A percentile compares a stretch with the other conserved stretches of the same genome.
Evolutionary conservation across 208 protist species (phyloP).

Genomic region (Eutreptiella sp.): DNA sequence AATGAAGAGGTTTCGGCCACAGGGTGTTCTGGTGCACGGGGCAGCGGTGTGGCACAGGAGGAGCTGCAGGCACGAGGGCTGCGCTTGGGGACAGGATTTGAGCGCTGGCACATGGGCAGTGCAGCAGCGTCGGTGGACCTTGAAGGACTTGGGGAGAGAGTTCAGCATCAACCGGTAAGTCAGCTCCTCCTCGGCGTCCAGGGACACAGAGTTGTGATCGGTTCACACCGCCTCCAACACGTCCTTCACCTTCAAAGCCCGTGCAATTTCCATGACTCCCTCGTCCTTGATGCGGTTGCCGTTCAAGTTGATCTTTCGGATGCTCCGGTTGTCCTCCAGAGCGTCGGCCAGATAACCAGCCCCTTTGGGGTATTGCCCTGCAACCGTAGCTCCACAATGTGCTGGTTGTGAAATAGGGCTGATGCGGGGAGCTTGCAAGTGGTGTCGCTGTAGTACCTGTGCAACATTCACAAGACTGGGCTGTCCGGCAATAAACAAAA

Average conservation of each 20-base stretch:
- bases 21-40: too few species aligned
- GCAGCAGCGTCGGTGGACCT: too few species aligned
- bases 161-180: too few species aligned
- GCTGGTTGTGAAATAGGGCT: constrained; percentile 45
- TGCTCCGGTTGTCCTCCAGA: constrained; percentile 57
- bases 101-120: too few species aligned
- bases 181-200: constrained; percentile 1
- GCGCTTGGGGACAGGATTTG: too few species aligned
- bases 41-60: too few species aligned
- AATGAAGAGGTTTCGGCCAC: too few species aligned
- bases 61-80: too few species aligned
- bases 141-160: too few species aligned
- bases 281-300: constrained; percentile 56
- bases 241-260: constrained; percentile 6
- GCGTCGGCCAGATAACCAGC: constrained; percentile 63
- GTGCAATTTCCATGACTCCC: constrained; percentile 51
- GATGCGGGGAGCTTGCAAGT: constrained; percentile 36
- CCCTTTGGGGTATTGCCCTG: constrained; percentile 53
- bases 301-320: constrained; percentile 62
- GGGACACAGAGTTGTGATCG: background rate
- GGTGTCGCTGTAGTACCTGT: constrained; percentile 57
- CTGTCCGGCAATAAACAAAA: too few species aligned
- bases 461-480: too few species aligned
- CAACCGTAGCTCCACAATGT: constrained; percentile 65
- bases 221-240: constrained; percentile 28